Evolutionary conservation across 176 grass and related monocot species (phyloP).

Genomic region (Zizania latifolia): DNA sequence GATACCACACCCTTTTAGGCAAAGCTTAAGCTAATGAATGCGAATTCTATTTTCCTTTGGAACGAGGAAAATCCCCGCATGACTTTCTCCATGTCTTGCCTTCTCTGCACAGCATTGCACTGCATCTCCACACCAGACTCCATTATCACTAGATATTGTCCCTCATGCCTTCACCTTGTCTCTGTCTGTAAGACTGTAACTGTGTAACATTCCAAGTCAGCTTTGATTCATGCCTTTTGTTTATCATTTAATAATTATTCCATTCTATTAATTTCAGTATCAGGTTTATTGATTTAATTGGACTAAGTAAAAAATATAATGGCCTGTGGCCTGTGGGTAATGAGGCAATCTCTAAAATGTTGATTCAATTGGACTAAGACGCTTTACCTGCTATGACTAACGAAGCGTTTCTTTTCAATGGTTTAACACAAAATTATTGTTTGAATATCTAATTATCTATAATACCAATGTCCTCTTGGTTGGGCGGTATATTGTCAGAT

Average conservation of each 20-base stretch:
- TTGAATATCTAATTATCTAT: too few relatives aligned
- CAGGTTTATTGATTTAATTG: background rate
- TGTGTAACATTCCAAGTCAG: background rate
- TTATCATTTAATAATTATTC: background rate
- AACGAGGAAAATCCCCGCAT: background rate
- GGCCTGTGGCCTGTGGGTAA: too few relatives aligned
- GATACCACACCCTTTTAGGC: background rate
- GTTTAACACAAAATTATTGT: too few relatives aligned
- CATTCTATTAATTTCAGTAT: background rate
- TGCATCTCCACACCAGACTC: background rate
- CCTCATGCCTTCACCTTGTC: background rate
- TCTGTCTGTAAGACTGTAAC: too few relatives aligned
- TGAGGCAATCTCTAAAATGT: too few relatives aligned
- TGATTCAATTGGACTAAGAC: too few relatives aligned
- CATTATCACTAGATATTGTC: background rate
- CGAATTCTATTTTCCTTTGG: background rate
- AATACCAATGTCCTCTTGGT: too few relatives aligned
- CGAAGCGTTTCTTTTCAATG: too few relatives aligned
- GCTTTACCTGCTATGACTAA: too few relatives aligned
- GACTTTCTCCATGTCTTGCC: background rate
- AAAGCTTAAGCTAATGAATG: too few relatives aligned
- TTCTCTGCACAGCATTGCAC: background rate
- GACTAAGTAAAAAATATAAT: too few relatives aligned
- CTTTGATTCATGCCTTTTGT: background rate
- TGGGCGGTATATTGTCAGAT: background rate